A percentile compares a stretch with the other conserved stretches of the same genome.
Evolutionary conservation across 139 green algal genomes (phyloP).

Genomic region (Coccomyxa sp.): DNA sequence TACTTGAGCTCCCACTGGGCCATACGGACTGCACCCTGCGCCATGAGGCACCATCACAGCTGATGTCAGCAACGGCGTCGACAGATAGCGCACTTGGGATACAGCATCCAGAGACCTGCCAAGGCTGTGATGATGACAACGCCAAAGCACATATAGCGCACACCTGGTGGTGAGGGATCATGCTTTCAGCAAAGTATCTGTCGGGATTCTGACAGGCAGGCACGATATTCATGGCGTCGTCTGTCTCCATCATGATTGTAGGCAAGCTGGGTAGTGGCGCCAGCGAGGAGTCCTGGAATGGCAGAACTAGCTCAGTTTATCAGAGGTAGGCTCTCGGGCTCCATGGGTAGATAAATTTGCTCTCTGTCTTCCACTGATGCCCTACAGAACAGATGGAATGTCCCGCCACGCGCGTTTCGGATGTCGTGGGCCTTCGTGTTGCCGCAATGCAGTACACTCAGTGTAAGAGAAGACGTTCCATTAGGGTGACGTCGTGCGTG

Average conservation of each 20-base stretch:
- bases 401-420: too few species aligned
- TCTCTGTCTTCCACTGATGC: too few species aligned
- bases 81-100: not conserved
- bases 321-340: too few species aligned
- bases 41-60: not conserved
- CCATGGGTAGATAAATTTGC: too few species aligned
- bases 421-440: too few species aligned
- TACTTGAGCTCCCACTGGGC: not conserved
- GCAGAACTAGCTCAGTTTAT: too few species aligned
- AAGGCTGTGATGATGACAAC: not conserved
- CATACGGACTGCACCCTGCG: not conserved
- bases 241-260: not conserved
- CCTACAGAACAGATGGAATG: too few species aligned
- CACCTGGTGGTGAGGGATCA: not conserved
- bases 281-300: too few species aligned
- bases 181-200: not conserved
- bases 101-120: not conserved
- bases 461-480: too few species aligned
- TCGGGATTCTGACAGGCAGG: not conserved
- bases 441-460: too few species aligned
- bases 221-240: not conserved
- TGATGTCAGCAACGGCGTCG: not conserved
- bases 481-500: too few species aligned
- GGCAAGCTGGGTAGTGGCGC: too few species aligned
- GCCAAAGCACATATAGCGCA: not conserved